Conservation (phyloP, 371 early-diverging fungal species). For the Furculomyces boomerangus region DNA sequence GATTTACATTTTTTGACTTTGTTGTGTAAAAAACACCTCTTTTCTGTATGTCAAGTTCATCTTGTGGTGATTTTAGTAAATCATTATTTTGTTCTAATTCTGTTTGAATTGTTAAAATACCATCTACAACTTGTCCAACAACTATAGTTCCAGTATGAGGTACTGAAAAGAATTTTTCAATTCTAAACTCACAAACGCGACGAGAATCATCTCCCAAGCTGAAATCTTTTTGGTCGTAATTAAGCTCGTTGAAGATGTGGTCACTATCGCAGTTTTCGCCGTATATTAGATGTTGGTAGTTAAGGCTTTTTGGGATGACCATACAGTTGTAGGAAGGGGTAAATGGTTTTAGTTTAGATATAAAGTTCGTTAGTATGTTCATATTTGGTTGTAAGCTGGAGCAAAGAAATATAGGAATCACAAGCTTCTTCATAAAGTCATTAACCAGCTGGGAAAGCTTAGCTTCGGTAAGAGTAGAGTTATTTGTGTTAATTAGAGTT, state of each 20-base stretch:
- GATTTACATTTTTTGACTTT: not conserved
- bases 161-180: constrained; percentile 2
- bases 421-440: not conserved
- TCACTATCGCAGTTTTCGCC: too few species aligned
- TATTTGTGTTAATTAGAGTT: not conserved
- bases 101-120: too few species aligned
- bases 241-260: too few species aligned
- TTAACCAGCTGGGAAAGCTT: not conserved
- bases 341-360: not conserved
- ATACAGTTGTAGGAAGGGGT: not conserved
- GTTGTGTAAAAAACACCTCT: too few species aligned
- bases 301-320: not conserved
- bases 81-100: too few species aligned
- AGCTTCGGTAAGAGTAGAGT: not conserved
- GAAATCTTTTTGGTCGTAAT: too few species aligned
- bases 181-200: constrained; percentile 1
- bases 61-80: too few species aligned
- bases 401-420: not conserved
- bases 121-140: not conserved
- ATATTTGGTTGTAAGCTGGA: not conserved
- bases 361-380: not conserved
- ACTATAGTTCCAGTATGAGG: constrained; percentile 1
- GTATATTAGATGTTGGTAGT: too few species aligned
- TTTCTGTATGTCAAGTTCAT: too few species aligned
- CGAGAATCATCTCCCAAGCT: too few species aligned